These are phyloP conservation scores for Aspergillus wentii DNA, from an alignment of 495 filamentous ascomycete genomes.

Conservation along the genomic window DNA sequence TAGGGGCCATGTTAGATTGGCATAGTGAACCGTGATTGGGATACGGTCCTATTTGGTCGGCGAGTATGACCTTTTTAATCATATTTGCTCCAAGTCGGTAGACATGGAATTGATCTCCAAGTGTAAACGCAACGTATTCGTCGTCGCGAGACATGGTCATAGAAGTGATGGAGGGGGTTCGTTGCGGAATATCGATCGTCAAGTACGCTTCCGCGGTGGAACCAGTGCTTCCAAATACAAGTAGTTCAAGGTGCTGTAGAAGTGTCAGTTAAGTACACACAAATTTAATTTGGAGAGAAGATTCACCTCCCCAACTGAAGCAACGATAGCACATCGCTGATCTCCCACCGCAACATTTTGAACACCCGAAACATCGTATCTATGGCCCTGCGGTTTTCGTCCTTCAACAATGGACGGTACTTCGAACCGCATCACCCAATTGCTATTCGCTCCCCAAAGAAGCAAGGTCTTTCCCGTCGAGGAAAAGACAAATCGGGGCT, in stretches of 20 bases:
- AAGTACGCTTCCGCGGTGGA: conserved; percentile 10
- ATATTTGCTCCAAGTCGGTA: conserved; percentile 7
- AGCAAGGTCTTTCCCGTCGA: conserved; percentile 15
- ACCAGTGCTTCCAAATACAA: conserved; percentile 12
- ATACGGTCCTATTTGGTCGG: conserved; percentile 5
- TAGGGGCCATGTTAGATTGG: neutral
- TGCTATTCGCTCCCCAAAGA: conserved; percentile 18
- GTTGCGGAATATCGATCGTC: conserved; percentile 13
- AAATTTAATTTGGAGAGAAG: neutral
- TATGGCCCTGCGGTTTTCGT: conserved; percentile 10
- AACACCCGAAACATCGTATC: conserved; percentile 19
- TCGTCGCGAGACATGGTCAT: conserved; percentile 26
- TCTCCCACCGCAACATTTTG: conserved; percentile 17
- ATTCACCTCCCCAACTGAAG: conserved; percentile 16
- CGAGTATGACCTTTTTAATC: conserved; percentile 14
- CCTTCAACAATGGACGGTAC: conserved; percentile 4
- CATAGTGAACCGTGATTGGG: neutral
- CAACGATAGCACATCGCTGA: conserved; percentile 17
- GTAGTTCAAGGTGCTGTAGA: conserved; percentile 18
- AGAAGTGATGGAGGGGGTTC: conserved; percentile 7
- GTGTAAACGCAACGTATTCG: conserved; percentile 17
- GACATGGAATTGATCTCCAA: conserved; percentile 16
- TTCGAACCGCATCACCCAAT: conserved; percentile 18
- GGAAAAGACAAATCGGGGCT: conserved; percentile 19
- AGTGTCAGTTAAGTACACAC: conserved; percentile 1